These are phyloP conservation scores for Grammothele lineata DNA, from an alignment of 768 basidiomycete genomes.

Conservation along the genomic window DNA sequence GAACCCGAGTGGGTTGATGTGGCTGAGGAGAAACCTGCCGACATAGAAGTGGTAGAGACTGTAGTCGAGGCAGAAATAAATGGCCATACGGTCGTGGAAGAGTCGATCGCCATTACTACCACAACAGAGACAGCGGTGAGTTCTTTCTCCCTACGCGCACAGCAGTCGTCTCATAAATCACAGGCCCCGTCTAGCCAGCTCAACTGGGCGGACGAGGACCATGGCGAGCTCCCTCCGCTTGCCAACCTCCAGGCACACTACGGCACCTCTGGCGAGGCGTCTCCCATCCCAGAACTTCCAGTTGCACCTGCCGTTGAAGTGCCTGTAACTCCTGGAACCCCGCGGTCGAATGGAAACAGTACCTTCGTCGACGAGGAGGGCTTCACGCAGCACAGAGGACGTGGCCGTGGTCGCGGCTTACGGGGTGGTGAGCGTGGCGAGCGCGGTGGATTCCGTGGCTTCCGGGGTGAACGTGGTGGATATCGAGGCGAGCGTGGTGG, in stretches of 20 bases:
- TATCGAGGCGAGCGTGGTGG: conserved; percentile 19
- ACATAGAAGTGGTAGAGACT: conserved; percentile 20
- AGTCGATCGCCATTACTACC: conserved; percentile 19
- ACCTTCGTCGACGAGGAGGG: conserved; percentile 54
- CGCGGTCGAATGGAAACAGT: conserved; percentile 20
- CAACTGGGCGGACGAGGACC: conserved; percentile 85
- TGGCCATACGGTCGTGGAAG: conserved; percentile 23
- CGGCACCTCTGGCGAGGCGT: conserved; percentile 68
- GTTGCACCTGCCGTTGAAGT: conserved; percentile 25
- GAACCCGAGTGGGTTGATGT: conserved; percentile 36
- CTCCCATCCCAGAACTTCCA: conserved; percentile 44
- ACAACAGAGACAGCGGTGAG: conserved; percentile 22
- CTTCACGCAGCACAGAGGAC: conserved; percentile 36
- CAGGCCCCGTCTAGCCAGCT: too few relatives aligned
- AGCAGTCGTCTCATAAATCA: not conserved
- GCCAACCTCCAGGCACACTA: conserved; percentile 73
- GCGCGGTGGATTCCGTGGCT: conserved; percentile 3
- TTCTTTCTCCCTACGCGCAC: not conserved
- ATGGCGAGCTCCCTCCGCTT: conserved; percentile 73
- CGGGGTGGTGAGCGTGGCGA: conserved; percentile 14
- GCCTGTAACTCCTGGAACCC: conserved; percentile 18
- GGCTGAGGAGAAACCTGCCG: conserved; percentile 19
- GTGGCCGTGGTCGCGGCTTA: conserved; percentile 31
- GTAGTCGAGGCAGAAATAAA: conserved; percentile 17
- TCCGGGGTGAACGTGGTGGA: conserved; percentile 26